These are phyloP conservation scores for Collybia sordida DNA, from an alignment of 768 basidiomycete genomes.

Conservation along the genomic window DNA sequence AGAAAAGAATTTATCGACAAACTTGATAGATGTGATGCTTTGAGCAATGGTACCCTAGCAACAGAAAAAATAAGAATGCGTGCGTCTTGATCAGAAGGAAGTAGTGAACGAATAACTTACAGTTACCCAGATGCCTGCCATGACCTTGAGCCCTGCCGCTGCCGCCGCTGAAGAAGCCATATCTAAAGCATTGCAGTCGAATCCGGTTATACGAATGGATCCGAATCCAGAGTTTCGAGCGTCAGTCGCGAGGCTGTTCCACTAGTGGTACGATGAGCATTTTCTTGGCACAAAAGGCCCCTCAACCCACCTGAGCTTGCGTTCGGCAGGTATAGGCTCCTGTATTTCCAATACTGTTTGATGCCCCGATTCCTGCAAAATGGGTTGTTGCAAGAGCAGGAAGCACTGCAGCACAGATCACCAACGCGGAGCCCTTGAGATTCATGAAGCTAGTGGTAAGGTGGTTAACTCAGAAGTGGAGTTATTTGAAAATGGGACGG, in stretches of 20 bases:
- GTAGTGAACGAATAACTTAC: constrained; percentile 15
- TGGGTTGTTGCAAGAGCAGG: constrained; percentile 25
- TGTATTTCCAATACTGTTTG: constrained; percentile 30
- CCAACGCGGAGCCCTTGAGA: constrained; percentile 3
- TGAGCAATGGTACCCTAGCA: constrained; percentile 28
- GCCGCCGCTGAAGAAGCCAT: constrained; percentile 33
- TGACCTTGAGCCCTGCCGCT: constrained; percentile 24
- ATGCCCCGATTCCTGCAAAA: constrained; percentile 30
- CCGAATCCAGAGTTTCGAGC: constrained; percentile 30
- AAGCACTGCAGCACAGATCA: constrained; percentile 10
- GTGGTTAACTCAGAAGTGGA: too few species aligned
- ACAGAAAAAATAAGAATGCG: neutral
- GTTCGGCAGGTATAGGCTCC: constrained; percentile 31
- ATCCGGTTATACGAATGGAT: constrained; percentile 32
- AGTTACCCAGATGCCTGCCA: constrained; percentile 33
- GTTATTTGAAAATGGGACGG: too few species aligned
- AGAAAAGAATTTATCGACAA: constrained; percentile 5
- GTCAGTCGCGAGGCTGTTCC: constrained; percentile 30
- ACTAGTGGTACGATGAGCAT: constrained; percentile 17
- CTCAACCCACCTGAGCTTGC: constrained; percentile 26
- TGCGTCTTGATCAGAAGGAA: neutral
- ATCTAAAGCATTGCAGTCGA: constrained; percentile 36
- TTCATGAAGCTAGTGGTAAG: constrained; percentile 1
- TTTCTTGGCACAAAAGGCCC: neutral
- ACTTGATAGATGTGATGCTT: constrained; percentile 28